A percentile compares a stretch with the other conserved stretches of the same genome.
Evolutionary conservation across 1,139 yeast genomes (phyloP).

Genomic region (Kluyveromyces marxianus): DNA sequence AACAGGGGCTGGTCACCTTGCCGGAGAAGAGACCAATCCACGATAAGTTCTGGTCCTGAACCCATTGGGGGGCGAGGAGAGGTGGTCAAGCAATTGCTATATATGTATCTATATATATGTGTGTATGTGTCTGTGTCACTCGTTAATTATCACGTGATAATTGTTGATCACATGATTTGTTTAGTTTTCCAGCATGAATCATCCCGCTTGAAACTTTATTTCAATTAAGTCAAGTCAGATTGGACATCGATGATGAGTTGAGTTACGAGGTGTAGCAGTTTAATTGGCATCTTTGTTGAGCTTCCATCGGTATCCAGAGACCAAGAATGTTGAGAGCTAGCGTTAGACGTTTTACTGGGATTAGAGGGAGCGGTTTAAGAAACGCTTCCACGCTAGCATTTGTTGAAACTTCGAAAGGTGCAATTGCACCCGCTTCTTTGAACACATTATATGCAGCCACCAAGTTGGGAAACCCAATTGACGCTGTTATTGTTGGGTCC

Average conservation of each 20-base stretch:
- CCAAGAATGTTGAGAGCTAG: constrained; percentile 2
- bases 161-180: too few species aligned
- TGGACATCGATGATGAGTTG: too few species aligned
- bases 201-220: too few species aligned
- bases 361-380: constrained; percentile 16
- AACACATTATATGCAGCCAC: constrained; percentile 61
- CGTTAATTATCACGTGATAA: too few species aligned
- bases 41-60: constrained; percentile 4
- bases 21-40: constrained; percentile 12
- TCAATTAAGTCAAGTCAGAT: too few species aligned
- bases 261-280: background rate
- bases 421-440: constrained; percentile 59
- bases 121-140: too few species aligned
- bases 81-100: too few species aligned
- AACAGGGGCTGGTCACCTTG: constrained; percentile 7
- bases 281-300: background rate
- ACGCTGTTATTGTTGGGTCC: constrained; percentile 55
- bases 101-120: too few species aligned
- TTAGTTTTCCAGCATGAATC: too few species aligned
- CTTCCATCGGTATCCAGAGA: too few species aligned
- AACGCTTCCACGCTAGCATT: constrained; percentile 63
- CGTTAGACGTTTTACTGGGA: background rate
- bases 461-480: constrained; percentile 54
- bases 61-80: too few species aligned
- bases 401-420: constrained; percentile 51